A percentile compares a stretch with the other conserved stretches of the same genome.
Conservation (phyloP, 176 grass and related monocot species). For the Eragrostis nindensis region DNA sequence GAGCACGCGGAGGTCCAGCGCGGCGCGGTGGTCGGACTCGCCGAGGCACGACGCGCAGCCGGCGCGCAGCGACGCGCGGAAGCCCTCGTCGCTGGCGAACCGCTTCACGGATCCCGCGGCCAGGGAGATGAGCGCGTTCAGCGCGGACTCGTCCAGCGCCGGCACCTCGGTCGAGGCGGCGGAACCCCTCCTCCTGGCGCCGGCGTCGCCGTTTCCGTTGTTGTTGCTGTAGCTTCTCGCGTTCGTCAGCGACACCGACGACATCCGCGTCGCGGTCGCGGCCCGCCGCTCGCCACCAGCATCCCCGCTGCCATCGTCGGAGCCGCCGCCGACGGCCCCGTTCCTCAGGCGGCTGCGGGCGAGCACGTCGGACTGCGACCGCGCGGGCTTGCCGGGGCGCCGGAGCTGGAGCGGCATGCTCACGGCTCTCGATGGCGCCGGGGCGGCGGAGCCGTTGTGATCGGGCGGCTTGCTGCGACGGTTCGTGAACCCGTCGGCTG, state of each 20-base stretch:
- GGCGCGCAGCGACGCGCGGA: conserved; percentile 46
- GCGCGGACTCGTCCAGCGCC: conserved; percentile 52
- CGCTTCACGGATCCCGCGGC: conserved; percentile 34
- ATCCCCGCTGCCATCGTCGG: not conserved
- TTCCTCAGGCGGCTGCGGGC: conserved; percentile 33
- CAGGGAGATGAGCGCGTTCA: conserved; percentile 57
- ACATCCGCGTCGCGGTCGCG: not conserved
- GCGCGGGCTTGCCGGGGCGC: conserved; percentile 33
- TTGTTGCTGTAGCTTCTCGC: conserved; percentile 25
- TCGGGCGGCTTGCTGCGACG: conserved; percentile 25
- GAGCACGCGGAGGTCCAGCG: conserved; percentile 52
- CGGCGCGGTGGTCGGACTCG: conserved; percentile 42
- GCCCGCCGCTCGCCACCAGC: not conserved
- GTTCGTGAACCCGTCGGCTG: conserved; percentile 54
- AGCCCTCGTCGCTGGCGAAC: conserved; percentile 42
- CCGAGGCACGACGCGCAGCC: conserved; percentile 49
- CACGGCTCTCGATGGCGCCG: conserved; percentile 20
- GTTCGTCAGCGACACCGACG: conserved; percentile 33
- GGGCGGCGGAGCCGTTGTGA: not conserved
- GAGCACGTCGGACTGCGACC: conserved; percentile 57
- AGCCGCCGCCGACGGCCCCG: not conserved
- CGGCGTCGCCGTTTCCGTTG: not conserved
- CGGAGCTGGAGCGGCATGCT: conserved; percentile 46
- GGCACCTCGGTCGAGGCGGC: conserved; percentile 16
- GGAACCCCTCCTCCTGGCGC: not conserved